phyloP scores from a whole-genome alignment of 2,329 filamentous ascomycete genomes.

The Chaetoscypha palmicola region DNA sequence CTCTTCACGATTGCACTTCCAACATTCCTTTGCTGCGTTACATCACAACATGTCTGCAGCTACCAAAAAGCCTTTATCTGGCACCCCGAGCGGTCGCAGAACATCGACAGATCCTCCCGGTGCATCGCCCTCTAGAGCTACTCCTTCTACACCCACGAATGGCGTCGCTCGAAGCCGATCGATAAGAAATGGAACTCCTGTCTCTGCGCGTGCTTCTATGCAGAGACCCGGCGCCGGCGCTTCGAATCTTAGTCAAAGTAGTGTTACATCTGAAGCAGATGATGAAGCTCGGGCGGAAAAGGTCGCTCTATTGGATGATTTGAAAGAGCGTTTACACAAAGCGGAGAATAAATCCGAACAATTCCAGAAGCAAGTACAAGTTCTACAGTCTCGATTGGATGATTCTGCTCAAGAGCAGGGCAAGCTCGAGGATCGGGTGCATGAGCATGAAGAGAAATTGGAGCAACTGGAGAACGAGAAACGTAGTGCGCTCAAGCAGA shows the following conservation, averaged over 20 bases:
- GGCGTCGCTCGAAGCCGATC: slow-evolving; percentile 55
- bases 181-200: slow-evolving; percentile 54
- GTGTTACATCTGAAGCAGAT: slow-evolving; percentile 43
- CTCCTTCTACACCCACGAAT: slow-evolving; percentile 24
- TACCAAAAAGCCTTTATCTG: slow-evolving; percentile 35
- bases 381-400: slow-evolving; percentile 79
- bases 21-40: slow-evolving; percentile 1
- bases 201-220: slow-evolving; percentile 67
- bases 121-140: slow-evolving; percentile 19
- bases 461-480: slow-evolving; percentile 79
- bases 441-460: slow-evolving; percentile 79
- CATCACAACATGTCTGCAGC: slow-evolving; percentile 34
- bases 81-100: slow-evolving; percentile 22
- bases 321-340: slow-evolving; percentile 74
- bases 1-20: too few relatives aligned
- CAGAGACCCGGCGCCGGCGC: slow-evolving; percentile 43
- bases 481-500: slow-evolving; percentile 73
- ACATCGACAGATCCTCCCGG: slow-evolving; percentile 26
- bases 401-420: slow-evolving; percentile 77
- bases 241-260: slow-evolving; percentile 28
- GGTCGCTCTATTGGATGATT: slow-evolving; percentile 70
- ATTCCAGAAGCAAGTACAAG: slow-evolving; percentile 75
- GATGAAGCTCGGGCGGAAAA: slow-evolving; percentile 75
- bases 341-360: slow-evolving; percentile 73
- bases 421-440: slow-evolving; percentile 78